These are phyloP conservation scores for Acrocalymma vagum DNA, from an alignment of 2,329 filamentous ascomycete species.

Conservation along the genomic window DNA sequence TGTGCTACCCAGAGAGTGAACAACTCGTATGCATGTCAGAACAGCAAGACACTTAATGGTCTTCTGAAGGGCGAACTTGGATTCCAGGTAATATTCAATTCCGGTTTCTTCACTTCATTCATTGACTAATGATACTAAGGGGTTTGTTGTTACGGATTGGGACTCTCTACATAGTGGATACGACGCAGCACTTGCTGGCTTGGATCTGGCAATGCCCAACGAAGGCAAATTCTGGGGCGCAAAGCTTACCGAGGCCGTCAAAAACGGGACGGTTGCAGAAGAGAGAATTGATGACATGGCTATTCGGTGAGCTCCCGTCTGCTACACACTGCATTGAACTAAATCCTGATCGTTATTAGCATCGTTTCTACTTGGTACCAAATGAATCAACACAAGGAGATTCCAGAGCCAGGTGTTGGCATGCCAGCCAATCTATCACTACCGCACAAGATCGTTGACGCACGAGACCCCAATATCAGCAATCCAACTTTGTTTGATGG, in stretches of 20 bases:
- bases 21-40: conserved; percentile 39
- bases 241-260: conserved; percentile 58
- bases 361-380: conserved; percentile 65
- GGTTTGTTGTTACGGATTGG: conserved; percentile 49
- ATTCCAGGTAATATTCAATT: conserved; percentile 58
- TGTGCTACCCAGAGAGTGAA: conserved; percentile 54
- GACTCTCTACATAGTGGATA: conserved; percentile 53
- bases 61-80: conserved; percentile 61
- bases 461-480: conserved; percentile 59
- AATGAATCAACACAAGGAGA: conserved; percentile 50
- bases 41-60: conserved; percentile 55
- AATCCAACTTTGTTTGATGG: conserved; percentile 63
- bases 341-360: no score
- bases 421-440: conserved; percentile 22
- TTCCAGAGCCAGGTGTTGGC: not conserved
- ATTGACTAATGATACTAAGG: no score
- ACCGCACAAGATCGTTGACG: conserved; percentile 64
- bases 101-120: no score
- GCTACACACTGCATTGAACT: no score
- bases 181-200: conserved; percentile 49
- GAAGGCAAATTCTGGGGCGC: conserved; percentile 63
- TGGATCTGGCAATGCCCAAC: conserved; percentile 53
- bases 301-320: no score
- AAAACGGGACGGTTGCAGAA: conserved; percentile 51
- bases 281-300: conserved; percentile 57